These are phyloP conservation scores for Suhomyces coccinellae DNA, from an alignment of 1,139 yeast species.

Conservation along the genomic window DNA sequence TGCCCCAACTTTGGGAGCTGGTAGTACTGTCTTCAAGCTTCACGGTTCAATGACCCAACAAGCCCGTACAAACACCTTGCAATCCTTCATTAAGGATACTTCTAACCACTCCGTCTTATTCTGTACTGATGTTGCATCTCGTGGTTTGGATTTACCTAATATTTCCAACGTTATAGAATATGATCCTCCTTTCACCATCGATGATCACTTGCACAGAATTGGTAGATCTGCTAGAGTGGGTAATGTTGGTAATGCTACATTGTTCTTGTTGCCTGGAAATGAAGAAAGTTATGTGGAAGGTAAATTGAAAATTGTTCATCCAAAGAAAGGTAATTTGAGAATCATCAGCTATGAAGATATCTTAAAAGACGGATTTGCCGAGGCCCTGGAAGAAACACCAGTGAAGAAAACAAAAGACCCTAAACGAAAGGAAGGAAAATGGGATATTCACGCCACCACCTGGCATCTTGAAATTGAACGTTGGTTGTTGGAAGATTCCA, in stretches of 20 bases:
- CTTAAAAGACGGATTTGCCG: slow-evolving; percentile 63
- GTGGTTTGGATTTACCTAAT: slow-evolving; percentile 70
- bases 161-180: slow-evolving; percentile 64
- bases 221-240: slow-evolving; percentile 80
- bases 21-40: slow-evolving; percentile 64
- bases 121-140: slow-evolving; percentile 78
- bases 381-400: slow-evolving; percentile 15
- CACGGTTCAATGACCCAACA: slow-evolving; percentile 92
- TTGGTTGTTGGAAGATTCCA: slow-evolving; percentile 72
- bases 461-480: slow-evolving; percentile 93
- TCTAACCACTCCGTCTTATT: slow-evolving; percentile 64
- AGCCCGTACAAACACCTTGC: slow-evolving; percentile 73
- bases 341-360: slow-evolving; percentile 50
- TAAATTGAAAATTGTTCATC: slow-evolving; percentile 54
- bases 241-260: slow-evolving; percentile 59
- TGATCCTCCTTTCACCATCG: slow-evolving; percentile 70
- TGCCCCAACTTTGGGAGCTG: slow-evolving; percentile 52
- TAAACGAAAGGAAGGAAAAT: slow-evolving; percentile 46
- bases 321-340: slow-evolving; percentile 46
- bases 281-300: slow-evolving; percentile 82
- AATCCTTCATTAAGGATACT: slow-evolving; percentile 52
- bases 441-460: slow-evolving; percentile 96
- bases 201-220: slow-evolving; percentile 71
- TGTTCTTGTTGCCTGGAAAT: slow-evolving; percentile 81
- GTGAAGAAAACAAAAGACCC: slow-evolving; percentile 24